These are phyloP conservation scores for Boechera divaricarpa DNA, from an alignment of 345 rosid species.

Conservation along the genomic window DNA sequence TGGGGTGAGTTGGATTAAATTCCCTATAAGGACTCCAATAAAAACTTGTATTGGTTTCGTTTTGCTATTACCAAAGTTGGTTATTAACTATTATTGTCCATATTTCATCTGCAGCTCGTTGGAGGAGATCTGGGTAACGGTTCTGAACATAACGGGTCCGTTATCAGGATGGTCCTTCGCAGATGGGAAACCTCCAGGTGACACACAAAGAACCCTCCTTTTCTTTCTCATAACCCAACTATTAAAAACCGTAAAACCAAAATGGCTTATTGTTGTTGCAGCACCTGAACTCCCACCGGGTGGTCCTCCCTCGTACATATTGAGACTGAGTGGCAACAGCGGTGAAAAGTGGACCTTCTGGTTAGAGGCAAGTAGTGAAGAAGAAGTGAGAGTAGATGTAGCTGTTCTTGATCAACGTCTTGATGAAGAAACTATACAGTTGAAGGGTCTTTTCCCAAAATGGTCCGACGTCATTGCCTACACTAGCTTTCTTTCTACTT, in stretches of 20 bases:
- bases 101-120: conserved; percentile 61
- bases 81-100: neutral
- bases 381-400: conserved; percentile 67
- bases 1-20: conserved; percentile 66
- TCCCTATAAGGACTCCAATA: neutral
- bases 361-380: conserved; percentile 72
- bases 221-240: neutral
- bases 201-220: neutral
- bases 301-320: conserved; percentile 86
- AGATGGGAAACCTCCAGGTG: conserved; percentile 75
- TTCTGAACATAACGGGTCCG: conserved; percentile 91
- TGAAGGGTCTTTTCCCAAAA: conserved; percentile 76
- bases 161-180: conserved; percentile 95
- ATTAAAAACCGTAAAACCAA: conserved; percentile 29
- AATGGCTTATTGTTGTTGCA: conserved; percentile 42
- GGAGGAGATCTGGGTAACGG: conserved; percentile 91
- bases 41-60: neutral
- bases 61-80: neutral
- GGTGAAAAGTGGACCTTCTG: conserved; percentile 86
- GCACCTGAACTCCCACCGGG: conserved; percentile 67
- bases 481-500: conserved; percentile 77
- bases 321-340: conserved; percentile 79
- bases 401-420: conserved; percentile 84
- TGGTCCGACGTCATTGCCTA: conserved; percentile 83
- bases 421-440: conserved; percentile 59